Evolutionary conservation across 345 rosid species (phyloP), one percentile per base, ranked within the genome.

Genomic region (Eucalyptus erythrocorys): DNA sequence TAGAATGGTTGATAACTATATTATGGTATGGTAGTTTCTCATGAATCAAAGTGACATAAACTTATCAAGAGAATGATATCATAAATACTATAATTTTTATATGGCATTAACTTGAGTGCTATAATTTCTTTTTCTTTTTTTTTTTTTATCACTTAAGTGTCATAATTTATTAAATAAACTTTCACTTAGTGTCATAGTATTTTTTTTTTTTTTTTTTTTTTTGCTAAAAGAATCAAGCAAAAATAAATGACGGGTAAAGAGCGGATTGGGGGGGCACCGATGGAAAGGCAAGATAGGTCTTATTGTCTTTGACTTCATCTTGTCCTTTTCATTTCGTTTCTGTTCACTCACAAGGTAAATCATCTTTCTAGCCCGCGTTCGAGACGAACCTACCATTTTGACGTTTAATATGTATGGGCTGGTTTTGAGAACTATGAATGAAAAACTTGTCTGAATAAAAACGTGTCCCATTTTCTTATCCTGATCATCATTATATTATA

Each of bases 41-140:
- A 61, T 27, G 34, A 3, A 61, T 27, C 16, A 61, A 61, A 61
- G 32, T 27, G 4, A 61, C 68, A 61, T 4, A 12, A 27, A 61
- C n/a, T 57, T 27, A 13, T 61, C 0, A 2, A 1, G 8, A 61
- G 16, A 61, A 61, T 0, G 17, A 6, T 17, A 13, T 13, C 16
- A 59, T 12, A 59, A 59, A 16, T 59, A 30, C 68, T 59, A 59
- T 5, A 59, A 59, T 9, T 61, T 61, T 3, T 1, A 2, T 27
- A 30, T 13, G 8, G 4, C 0, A 1, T 61, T 13, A 5, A 61
- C 6, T 27, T 61, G 8, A 61, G 34, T 61, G 14, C 32, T 13
- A 1, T 61, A 27, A 13, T 24, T 26, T 24, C 3, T 50, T 50
- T 1, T 59, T 59, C 6, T 12, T 27, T 5, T 50, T 59, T 61